Conservation (phyloP, 495 filamentous ascomycete species). For the Saxophila tyrrhenica region DNA sequence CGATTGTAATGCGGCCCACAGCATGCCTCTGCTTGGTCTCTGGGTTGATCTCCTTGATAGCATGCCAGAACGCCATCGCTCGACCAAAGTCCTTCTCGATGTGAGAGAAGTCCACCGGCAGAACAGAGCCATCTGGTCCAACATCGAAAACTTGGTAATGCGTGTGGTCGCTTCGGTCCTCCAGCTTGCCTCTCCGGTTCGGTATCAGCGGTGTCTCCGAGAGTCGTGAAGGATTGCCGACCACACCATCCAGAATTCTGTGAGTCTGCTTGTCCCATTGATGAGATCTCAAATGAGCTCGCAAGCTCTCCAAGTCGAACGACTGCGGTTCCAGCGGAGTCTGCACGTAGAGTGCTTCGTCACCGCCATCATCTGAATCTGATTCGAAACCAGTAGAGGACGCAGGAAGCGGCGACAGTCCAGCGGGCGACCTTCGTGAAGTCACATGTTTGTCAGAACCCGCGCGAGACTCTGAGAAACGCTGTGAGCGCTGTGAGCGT, state of each 20-base stretch:
- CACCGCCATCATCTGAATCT: slow-evolving; percentile 20
- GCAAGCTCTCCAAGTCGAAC: slow-evolving; percentile 22
- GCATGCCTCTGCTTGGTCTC: slow-evolving; percentile 23
- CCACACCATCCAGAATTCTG: slow-evolving; percentile 26
- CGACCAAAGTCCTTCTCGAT: slow-evolving; percentile 22
- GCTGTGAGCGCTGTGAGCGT: neutral
- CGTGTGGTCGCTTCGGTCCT: slow-evolving; percentile 31
- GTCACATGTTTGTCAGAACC: neutral
- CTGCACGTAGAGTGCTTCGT: slow-evolving; percentile 21
- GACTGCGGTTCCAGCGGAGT: slow-evolving; percentile 14
- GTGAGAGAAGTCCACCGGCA: slow-evolving; percentile 22
- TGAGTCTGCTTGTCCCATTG: slow-evolving; percentile 25
- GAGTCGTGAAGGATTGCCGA: slow-evolving; percentile 29
- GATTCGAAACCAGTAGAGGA: too few species aligned
- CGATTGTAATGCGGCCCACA: slow-evolving; percentile 43
- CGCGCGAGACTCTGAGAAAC: neutral
- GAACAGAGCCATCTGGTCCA: slow-evolving; percentile 30
- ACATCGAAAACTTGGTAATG: slow-evolving; percentile 43
- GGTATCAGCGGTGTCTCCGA: slow-evolving; percentile 26
- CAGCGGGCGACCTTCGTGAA: neutral
- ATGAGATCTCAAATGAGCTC: slow-evolving; percentile 25
- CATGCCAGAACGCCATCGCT: slow-evolving; percentile 33
- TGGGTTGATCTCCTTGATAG: slow-evolving; percentile 27
- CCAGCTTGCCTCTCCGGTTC: slow-evolving; percentile 18
- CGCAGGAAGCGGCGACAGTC: slow-evolving; percentile 13